Percentiles rank a stretch among this genome's conserved stretches.
Evolutionary conservation across 306 rosid genomes (phyloP).

Genomic region (Hippophae gyantsensis): DNA sequence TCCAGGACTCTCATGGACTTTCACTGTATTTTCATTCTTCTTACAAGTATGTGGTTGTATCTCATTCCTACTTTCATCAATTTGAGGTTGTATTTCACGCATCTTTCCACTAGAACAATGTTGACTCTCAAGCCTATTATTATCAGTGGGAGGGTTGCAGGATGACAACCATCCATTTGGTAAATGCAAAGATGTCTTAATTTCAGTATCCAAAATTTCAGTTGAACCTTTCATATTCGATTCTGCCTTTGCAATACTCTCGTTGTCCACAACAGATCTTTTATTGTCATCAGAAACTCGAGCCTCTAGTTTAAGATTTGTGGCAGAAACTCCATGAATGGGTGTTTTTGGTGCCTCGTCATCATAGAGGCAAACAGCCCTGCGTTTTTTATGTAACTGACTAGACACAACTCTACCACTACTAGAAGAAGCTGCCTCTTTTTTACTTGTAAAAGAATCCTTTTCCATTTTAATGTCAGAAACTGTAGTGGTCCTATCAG

Average conservation of each 20-base stretch:
- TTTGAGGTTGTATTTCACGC: constrained; percentile 6
- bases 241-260: constrained; percentile 32
- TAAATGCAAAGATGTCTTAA: constrained; percentile 38
- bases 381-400: constrained; percentile 48
- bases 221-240: constrained; percentile 26
- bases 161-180: constrained; percentile 29
- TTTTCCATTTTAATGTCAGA: constrained; percentile 40
- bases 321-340: constrained; percentile 73
- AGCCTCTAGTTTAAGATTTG: constrained; percentile 36
- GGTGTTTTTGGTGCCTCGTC: constrained; percentile 74
- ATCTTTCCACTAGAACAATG: not conserved
- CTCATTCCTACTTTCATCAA: constrained; percentile 29
- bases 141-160: constrained; percentile 17
- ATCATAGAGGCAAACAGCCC: constrained; percentile 76
- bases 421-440: constrained; percentile 26
- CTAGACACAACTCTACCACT: constrained; percentile 24
- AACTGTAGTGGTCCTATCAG: constrained; percentile 35
- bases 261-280: constrained; percentile 26
- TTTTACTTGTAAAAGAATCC: constrained; percentile 27
- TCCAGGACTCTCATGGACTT: constrained; percentile 32
- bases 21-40: constrained; percentile 31
- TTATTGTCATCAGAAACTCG: constrained; percentile 38
- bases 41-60: constrained; percentile 17
- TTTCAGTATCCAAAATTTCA: constrained; percentile 31
- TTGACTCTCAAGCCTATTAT: not conserved